Base-by-base conservation (phyloP, 768 basidiomycete species). In the Obba rivulosa region DNA sequence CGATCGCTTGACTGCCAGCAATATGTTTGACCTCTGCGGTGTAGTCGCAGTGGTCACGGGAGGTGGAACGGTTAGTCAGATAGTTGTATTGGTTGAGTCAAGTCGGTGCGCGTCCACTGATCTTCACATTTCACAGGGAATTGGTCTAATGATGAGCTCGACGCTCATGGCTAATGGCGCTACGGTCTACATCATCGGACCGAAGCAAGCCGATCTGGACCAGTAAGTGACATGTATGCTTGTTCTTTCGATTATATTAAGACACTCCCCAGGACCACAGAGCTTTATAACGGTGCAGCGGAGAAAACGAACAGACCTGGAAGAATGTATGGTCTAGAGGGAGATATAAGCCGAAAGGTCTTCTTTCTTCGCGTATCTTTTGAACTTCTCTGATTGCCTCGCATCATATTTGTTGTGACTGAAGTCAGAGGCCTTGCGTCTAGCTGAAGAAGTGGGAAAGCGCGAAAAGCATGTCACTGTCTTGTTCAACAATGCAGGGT, bases 401-500 rank as follows among this genome's bases (percentile, higher is more conserved):
- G 14, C 41, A 8, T 8, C 22, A 21, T 8, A 10, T 4, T 10
- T 44, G 31, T 44, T 25, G 4, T 17, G 14, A 4, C 25, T 28
- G 20, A 18, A 75, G 74, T 62, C 66, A 7, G 75, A 75, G 56
- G 73, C 75, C 8, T 57, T 55, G 14, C 69, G 74, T 20, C 61
- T 76, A 16, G 72, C 73, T 0, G 62, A 62, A 20, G 69, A 69
- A 49, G 61, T 77, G 8, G 64, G 58, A 5, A 63, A 62, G 36
- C 66, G 69, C 18, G 68, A 71, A 41, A 56, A 62, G 13, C 65
- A 69, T 41, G 60, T 77, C 43, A 75, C 74, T 1, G 70, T 71
- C 7, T 64, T 77, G n/a, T 75, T 77, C 68, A 77, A 74, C 57
- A 77, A 77, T 46, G 74, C 75, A 13, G 75, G 75, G 64, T 61